Base-by-base conservation (phyloP, 257 asterid genomes). In the Nicotiana sylvestris region DNA sequence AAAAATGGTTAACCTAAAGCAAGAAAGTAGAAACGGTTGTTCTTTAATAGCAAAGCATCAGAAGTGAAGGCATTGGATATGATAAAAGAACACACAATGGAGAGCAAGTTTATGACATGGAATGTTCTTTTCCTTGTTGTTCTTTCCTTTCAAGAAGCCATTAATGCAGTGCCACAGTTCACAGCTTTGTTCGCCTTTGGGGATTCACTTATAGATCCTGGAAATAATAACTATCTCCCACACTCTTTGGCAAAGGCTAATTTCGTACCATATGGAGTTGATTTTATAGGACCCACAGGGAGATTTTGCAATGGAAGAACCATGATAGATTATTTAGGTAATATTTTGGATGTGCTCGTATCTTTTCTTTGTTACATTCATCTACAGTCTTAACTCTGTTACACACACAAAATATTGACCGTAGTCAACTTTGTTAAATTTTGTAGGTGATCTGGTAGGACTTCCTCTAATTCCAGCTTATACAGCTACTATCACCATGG, bases 291-390 rank as follows among this genome's bases (percentile, higher is more conserved):
- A 39, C 95, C 98, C 6, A 89, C 97, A 1, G 98, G 98, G 5
- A 89, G 98, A 68, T 93, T 93, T 81, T 91, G 87, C 86, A 93
- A 93, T 77, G 98, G 97, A 37, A 88, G 78, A 87, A 93, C 93
- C 58, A 81, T 80, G 53, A 77, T 91, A 3, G 98, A 93, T 70
- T 92, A 82, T 80, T 81, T 91, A 51, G 94, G 97, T 89, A 87
- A 16, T 17, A 56, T 6, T 16, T 21, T n/a, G 17, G 15, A 13
- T 17, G 30, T 18, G 33, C 21, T 57, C 25, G 5, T 57, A 6
- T 5, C 10, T 57, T 57, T 56, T 16, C 61, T 51, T 4, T 9
- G 17, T 51, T 51, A 51, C 57, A 51, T 51, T 13, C 17, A 3
- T 51, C 13, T 51, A 51, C 57, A 11, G 11, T 51, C 15, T 29